Conservation (phyloP, 2,329 filamentous ascomycete species). For the Alternaria sp. region DNA sequence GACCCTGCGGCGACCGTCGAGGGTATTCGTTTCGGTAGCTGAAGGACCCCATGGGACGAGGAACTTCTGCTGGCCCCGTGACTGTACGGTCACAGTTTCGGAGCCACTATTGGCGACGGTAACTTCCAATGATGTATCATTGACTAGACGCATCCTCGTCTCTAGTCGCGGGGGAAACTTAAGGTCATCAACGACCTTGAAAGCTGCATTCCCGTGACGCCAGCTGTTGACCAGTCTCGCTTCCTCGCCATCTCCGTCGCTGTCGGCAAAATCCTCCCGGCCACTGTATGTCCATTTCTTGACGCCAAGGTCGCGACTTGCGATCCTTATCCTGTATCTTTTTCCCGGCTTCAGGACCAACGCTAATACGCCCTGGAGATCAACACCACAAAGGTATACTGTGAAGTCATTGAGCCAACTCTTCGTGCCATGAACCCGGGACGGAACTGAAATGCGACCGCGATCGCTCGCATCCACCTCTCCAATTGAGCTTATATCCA, state of each 20-base stretch:
- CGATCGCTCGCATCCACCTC: neutral
- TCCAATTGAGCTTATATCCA: neutral
- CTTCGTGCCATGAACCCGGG: neutral
- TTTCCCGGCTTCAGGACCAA: neutral
- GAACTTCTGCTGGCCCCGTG: neutral
- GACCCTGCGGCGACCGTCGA: neutral
- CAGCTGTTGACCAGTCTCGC: slow-evolving; percentile 4
- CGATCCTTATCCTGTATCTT: neutral
- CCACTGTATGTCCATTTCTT: neutral
- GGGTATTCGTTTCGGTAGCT: neutral
- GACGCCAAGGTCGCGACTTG: neutral
- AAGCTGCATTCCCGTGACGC: neutral
- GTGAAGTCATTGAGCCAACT: neutral
- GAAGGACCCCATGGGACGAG: slow-evolving; percentile 4
- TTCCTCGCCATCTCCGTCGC: neutral
- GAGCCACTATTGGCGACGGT: neutral
- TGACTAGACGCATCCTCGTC: neutral
- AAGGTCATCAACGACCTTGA: neutral
- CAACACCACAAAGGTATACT: neutral
- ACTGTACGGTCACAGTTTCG: neutral
- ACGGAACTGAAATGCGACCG: neutral
- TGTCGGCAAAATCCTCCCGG: neutral
- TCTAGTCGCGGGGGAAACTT: neutral
- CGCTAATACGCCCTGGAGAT: neutral
- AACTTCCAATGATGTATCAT: neutral